Base-by-base conservation (phyloP, 208 protist species). In the Phytomonas sp. region DNA sequence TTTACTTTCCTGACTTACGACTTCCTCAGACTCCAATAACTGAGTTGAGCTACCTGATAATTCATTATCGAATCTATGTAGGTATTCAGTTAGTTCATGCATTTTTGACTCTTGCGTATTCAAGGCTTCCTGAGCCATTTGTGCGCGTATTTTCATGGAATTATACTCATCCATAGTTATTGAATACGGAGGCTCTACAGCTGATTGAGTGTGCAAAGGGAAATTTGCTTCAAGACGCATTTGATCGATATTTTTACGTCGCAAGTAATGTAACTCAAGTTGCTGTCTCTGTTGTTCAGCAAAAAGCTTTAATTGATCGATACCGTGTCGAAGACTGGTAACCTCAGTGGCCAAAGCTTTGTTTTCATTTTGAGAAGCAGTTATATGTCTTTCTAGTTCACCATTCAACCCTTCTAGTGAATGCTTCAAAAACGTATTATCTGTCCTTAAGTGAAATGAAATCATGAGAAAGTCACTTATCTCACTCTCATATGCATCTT, bases 401-500 rank as follows among this genome's bases (percentile, higher is more conserved):
- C 61, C 69, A 17, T 77, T 68, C 28, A 81, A 82, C 40, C 81
- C 78, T 31, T 81, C 75, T 2, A 91, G 36, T 17, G 85, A 71
- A 68, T 85, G 77, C 51, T 84, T 75, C 9, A 87, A 74, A 0
- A 76, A 84, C 23, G 67, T 68, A 71, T 88, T 91, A 46, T 91
- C 82, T 66, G 78, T 76, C 43, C 83, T 76, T 23, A 91, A 40
- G 20, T 78, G 77, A 65, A 87, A 78, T 28, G 85, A 69, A 8
- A 83, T 65, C 62, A 82, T 76, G 30, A 91, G 66, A 32, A 88
- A 53, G 66, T 88, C 81, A 23, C 78, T 79, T 51, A 91, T 85
- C 53, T 91, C 85, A 31, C 85, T 82, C 68, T 88, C 85, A 46
- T 91, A 91, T 0, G 85, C 82, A 28, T 85, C 81, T 28, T 74